These are phyloP conservation scores for Saturnispora bothae DNA, from an alignment of 805 yeast species.

Conservation along the genomic window DNA sequence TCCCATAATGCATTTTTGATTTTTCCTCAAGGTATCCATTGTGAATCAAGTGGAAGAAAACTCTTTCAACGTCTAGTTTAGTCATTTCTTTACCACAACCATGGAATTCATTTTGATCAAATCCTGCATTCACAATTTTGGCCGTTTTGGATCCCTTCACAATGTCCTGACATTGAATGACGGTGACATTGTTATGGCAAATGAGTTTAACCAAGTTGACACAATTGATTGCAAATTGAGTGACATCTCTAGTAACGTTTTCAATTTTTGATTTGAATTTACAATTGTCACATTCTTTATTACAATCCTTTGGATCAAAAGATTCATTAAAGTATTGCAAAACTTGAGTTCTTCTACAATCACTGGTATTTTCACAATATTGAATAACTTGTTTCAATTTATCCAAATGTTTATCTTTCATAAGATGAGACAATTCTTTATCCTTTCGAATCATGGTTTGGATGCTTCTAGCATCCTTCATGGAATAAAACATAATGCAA, in stretches of 20 bases:
- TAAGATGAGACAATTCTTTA: conserved; percentile 47
- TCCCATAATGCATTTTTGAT: conserved; percentile 48
- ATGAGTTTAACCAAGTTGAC: conserved; percentile 47
- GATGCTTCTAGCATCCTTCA: conserved; percentile 67
- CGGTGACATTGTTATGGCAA: conserved; percentile 55
- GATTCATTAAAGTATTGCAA: conserved; percentile 82
- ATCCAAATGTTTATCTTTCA: conserved; percentile 66
- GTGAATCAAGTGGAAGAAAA: conserved; percentile 67
- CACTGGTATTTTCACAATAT: conserved; percentile 84
- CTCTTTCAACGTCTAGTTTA: conserved; percentile 68
- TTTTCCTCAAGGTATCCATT: conserved; percentile 60
- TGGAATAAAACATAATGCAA: conserved; percentile 74
- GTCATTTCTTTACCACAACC: conserved; percentile 59
- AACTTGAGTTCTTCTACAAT: conserved; percentile 84
- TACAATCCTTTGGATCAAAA: conserved; percentile 58
- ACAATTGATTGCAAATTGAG: conserved; percentile 49
- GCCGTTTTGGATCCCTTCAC: conserved; percentile 60
- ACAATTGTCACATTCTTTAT: conserved; percentile 81
- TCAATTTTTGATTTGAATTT: conserved; percentile 31
- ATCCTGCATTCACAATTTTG: conserved; percentile 55
- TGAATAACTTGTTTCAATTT: conserved; percentile 77
- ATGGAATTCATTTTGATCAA: conserved; percentile 47
- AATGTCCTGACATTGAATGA: conserved; percentile 72
- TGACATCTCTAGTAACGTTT: conserved; percentile 54
- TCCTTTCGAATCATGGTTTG: conserved; percentile 74